phyloP scores from a whole-genome alignment of 1,139 yeast species.

The Yamadazyma dendronema region DNA sequence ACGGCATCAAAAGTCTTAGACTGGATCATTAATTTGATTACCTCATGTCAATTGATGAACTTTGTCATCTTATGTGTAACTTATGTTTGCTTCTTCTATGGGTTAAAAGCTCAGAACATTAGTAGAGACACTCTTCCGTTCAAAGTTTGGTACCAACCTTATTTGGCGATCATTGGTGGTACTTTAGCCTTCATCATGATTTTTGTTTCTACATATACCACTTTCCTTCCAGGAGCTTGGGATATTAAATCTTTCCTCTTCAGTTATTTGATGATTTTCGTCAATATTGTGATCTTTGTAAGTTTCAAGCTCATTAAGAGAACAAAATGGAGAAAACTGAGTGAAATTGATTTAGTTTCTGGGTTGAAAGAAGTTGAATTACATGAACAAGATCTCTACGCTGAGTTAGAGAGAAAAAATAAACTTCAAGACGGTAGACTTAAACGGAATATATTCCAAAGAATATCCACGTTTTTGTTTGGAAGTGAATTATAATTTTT shows the following conservation, averaged over 20 bases:
- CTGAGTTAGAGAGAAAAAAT: slow-evolving; percentile 15
- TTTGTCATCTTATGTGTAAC: slow-evolving; percentile 61
- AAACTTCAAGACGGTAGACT: slow-evolving; percentile 16
- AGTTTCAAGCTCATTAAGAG: slow-evolving; percentile 56
- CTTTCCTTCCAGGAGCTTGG: slow-evolving; percentile 68
- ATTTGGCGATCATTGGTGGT: slow-evolving; percentile 35
- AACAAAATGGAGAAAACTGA: slow-evolving; percentile 49
- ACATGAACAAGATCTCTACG: slow-evolving; percentile 42
- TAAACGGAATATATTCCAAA: slow-evolving; percentile 12
- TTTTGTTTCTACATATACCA: slow-evolving; percentile 63
- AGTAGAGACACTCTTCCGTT: slow-evolving; percentile 53
- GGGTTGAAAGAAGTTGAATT: slow-evolving; percentile 42
- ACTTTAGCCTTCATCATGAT: slow-evolving; percentile 47
- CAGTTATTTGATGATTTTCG: slow-evolving; percentile 64
- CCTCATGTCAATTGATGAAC: slow-evolving; percentile 60
- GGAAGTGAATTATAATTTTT: slow-evolving; percentile 21
- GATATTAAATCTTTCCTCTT: slow-evolving; percentile 57
- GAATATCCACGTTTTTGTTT: slow-evolving; percentile 18
- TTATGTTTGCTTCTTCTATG: slow-evolving; percentile 62
- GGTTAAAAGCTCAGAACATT: slow-evolving; percentile 61
- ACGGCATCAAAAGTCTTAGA: slow-evolving; percentile 55
- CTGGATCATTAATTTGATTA: slow-evolving; percentile 70
- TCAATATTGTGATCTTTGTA: slow-evolving; percentile 56
- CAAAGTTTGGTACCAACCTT: slow-evolving; percentile 45
- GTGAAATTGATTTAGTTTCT: slow-evolving; percentile 42